Conservation (phyloP, 2,329 filamentous ascomycete species). For the Epicoccum sorghinum region DNA sequence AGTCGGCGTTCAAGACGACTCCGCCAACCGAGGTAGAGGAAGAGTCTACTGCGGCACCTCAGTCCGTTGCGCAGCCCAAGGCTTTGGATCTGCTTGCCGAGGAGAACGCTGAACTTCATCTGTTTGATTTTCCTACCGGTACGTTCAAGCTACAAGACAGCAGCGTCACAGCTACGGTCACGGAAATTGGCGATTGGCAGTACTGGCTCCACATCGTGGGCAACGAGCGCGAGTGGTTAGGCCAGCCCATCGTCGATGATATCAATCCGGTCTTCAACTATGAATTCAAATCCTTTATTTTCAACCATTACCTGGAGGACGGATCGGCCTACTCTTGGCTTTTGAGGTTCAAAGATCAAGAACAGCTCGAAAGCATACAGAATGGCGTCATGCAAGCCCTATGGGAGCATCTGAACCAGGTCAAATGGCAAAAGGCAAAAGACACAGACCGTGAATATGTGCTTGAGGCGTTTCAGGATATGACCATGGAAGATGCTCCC, state of each 20-base stretch:
- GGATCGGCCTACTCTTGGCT: conserved; percentile 95
- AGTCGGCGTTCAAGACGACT: conserved; percentile 42
- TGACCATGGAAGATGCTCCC: conserved; percentile 83
- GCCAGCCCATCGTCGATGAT: conserved; percentile 82
- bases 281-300: conserved; percentile 98
- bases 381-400: conserved; percentile 93
- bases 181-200: conserved; percentile 87
- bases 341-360: conserved; percentile 84
- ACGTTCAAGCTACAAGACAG: conserved; percentile 83
- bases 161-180: conserved; percentile 77
- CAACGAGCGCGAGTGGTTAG: conserved; percentile 80
- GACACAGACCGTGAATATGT: conserved; percentile 94
- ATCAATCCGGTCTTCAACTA: conserved; percentile 99
- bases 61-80: conserved; percentile 67
- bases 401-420: conserved; percentile 94
- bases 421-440: conserved; percentile 92
- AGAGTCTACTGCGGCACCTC: conserved; percentile 64
- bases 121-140: conserved; percentile 88
- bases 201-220: conserved; percentile 92
- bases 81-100: conserved; percentile 74
- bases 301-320: conserved; percentile 92
- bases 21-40: conserved; percentile 41
- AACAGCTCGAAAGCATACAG: conserved; percentile 83
- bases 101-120: conserved; percentile 82
- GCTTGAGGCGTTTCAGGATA: conserved; percentile 90